These are phyloP conservation scores for Glycyrrhiza uralensis DNA, from an alignment of 306 rosid genomes.

Conservation along the genomic window DNA sequence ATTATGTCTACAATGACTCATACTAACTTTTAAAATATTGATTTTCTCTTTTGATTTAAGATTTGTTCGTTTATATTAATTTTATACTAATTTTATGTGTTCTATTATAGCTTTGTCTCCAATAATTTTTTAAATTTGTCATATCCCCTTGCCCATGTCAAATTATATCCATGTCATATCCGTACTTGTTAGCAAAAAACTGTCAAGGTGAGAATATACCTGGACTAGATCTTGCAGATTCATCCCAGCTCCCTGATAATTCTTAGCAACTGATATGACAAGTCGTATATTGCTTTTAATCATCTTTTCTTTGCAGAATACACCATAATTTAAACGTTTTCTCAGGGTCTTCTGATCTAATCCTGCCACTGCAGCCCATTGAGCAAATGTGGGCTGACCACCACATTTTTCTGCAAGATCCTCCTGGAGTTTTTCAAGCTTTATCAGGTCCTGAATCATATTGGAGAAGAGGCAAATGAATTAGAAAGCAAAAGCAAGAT, in stretches of 20 bases:
- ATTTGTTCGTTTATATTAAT: neutral
- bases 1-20: neutral
- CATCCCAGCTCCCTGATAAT: conserved; percentile 89
- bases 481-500: conserved; percentile 12
- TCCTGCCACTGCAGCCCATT: conserved; percentile 96
- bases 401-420: conserved; percentile 77
- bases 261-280: conserved; percentile 94
- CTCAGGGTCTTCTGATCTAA: conserved; percentile 78
- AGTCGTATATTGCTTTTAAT: conserved; percentile 89
- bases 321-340: conserved; percentile 71
- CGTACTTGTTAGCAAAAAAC: neutral
- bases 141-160: neutral
- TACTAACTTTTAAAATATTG: neutral
- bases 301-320: conserved; percentile 86
- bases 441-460: conserved; percentile 67
- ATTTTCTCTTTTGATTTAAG: neutral
- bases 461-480: conserved; percentile 29
- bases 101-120: neutral
- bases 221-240: conserved; percentile 95
- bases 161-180: neutral
- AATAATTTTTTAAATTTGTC: neutral
- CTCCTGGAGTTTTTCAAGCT: conserved; percentile 77
- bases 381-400: conserved; percentile 67
- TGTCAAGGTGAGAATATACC: conserved; percentile 44
- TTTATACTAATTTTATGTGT: neutral